A percentile compares a stretch with the other conserved stretches of the same genome.
Conservation (phyloP, 352 stramenopile species). For the Pythium angustatum region DNA sequence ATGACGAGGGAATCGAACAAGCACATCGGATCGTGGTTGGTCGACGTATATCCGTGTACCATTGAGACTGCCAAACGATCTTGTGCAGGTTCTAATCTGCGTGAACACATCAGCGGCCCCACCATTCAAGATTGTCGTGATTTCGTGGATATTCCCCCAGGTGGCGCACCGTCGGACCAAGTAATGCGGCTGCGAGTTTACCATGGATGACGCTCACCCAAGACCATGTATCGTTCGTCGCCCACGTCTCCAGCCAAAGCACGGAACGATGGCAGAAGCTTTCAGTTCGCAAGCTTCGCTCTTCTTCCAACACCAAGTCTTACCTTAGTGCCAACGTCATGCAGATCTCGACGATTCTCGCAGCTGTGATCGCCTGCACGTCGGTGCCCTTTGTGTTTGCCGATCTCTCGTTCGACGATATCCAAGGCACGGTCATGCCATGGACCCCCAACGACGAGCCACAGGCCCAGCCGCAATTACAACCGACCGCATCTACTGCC, state of each 20-base stretch:
- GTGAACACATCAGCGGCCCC: too few species aligned
- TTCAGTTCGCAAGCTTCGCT: not conserved
- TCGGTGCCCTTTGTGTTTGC: not conserved
- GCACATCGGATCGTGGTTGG: too few species aligned
- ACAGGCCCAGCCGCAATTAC: not conserved
- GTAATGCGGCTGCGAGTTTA: too few species aligned
- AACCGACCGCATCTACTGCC: not conserved
- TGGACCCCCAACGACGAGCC: too few species aligned
- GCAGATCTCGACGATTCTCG: constrained; percentile 1
- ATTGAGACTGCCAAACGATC: too few species aligned
- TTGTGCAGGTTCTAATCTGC: too few species aligned
- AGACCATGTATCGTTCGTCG: too few species aligned
- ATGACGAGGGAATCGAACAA: not conserved
- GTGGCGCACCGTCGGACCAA: too few species aligned
- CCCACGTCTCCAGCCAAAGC: too few species aligned
- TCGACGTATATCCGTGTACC: too few species aligned
- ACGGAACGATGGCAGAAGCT: not conserved
- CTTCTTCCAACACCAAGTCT: not conserved
- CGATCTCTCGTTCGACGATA: not conserved
- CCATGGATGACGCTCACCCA: too few species aligned
- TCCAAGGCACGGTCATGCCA: constrained; percentile 1
- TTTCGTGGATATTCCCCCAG: not conserved
- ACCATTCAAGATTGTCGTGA: too few species aligned
- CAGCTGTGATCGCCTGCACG: not conserved
- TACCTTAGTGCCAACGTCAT: not conserved